A percentile compares a stretch with the other conserved stretches of the same genome.
Evolutionary conservation across 805 yeast species (phyloP).

Genomic region (Lipomyces spencermartinsiae): DNA sequence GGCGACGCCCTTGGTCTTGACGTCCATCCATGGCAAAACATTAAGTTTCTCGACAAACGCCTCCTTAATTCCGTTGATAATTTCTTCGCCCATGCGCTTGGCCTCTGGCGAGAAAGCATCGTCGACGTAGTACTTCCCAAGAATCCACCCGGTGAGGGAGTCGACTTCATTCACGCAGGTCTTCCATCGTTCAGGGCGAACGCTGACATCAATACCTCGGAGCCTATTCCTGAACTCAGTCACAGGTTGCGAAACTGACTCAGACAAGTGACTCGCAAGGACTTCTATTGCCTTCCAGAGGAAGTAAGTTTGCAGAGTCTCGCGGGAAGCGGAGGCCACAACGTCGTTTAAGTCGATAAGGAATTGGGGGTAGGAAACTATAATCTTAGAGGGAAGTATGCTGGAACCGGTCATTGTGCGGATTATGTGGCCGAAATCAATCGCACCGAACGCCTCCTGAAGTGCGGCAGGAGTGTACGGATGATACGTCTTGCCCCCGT

Average conservation of each 20-base stretch:
- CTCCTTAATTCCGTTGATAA: constrained; percentile 34
- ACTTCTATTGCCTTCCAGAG: constrained; percentile 38
- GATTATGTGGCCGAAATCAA: constrained; percentile 29
- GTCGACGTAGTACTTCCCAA: constrained; percentile 36
- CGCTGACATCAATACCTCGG: constrained; percentile 32
- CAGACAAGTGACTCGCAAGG: constrained; percentile 33
- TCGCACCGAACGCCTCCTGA: constrained; percentile 25
- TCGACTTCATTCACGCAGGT: constrained; percentile 38
- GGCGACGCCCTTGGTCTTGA: constrained; percentile 33
- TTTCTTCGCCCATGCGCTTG: constrained; percentile 35
- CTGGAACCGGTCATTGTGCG: constrained; percentile 25
- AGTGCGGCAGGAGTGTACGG: constrained; percentile 30
- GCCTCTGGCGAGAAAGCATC: constrained; percentile 36
- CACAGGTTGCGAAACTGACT: constrained; percentile 27
- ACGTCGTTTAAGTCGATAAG: constrained; percentile 29
- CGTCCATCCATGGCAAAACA: constrained; percentile 37
- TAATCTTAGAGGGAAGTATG: constrained; percentile 22
- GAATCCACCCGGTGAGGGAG: constrained; percentile 37
- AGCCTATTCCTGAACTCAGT: constrained; percentile 34
- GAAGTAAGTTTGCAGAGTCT: constrained; percentile 38
- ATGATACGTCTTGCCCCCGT: constrained; percentile 34
- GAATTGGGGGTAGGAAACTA: constrained; percentile 36
- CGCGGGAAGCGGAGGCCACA: constrained; percentile 29
- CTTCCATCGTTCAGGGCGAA: constrained; percentile 37
- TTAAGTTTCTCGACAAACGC: constrained; percentile 32